phyloP scores from a whole-genome alignment of 2,329 filamentous ascomycete genomes.

The Xylaria sp. region DNA sequence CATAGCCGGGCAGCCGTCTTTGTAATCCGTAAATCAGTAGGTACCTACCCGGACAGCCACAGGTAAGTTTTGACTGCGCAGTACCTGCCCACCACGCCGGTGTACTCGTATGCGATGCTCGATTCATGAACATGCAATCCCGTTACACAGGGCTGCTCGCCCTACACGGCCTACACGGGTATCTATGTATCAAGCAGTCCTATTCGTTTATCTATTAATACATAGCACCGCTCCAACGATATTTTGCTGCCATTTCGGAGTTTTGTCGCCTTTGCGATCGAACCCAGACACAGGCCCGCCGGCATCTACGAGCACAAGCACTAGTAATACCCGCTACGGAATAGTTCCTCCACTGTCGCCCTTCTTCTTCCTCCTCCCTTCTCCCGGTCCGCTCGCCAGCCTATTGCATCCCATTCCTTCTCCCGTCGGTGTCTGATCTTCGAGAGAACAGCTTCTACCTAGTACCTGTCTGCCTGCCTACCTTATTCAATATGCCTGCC shows the following conservation, averaged over 20 bases:
- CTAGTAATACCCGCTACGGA: not conserved
- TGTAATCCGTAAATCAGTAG: too few relatives aligned
- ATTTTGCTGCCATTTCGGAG: not conserved
- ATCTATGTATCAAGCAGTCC: not conserved
- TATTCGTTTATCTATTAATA: not conserved
- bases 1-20: too few relatives aligned
- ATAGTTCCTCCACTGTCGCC: not conserved
- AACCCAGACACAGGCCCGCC: too few relatives aligned
- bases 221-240: not conserved
- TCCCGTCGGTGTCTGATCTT: too few relatives aligned
- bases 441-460: too few relatives aligned
- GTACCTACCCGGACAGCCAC: too few relatives aligned
- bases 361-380: not conserved
- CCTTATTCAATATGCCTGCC: not conserved
- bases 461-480: not conserved
- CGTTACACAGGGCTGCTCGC: not conserved
- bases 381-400: constrained; percentile 12
- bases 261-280: not conserved
- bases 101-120: too few relatives aligned
- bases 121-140: too few relatives aligned
- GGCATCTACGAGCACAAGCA: not conserved
- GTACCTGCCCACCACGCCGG: too few relatives aligned
- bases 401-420: too few relatives aligned
- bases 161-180: not conserved
- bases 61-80: too few relatives aligned